Evolutionary conservation across 257 asterid genomes (phyloP), one percentile per base, ranked within the genome.

Genomic region (Coffea eugenioides): DNA sequence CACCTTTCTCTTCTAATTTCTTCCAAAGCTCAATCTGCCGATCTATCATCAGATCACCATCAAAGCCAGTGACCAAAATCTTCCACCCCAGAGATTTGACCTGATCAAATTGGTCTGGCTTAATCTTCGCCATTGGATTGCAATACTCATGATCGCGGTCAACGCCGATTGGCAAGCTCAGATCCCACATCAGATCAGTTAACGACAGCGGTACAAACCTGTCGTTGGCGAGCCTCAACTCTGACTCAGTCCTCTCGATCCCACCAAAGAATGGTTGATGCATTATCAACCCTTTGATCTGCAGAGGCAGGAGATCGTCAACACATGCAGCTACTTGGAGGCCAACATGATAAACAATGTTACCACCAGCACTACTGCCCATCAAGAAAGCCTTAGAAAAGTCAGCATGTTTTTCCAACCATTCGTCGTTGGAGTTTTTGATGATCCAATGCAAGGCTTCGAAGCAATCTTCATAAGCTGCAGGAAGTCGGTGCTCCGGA

Each of bases 281-380:
- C 76, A 89, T 43, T 20, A 91, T 77, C 82, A 91, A 21, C 70
- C 96, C 93, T 72, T 43, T 81, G 80, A 91, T 85, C 81, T 80
- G 57, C 13, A 88, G 23, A 23, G 93, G 90, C 69, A 9, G 12
- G 13, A 82, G 80, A 15, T 76, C 62, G 1, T 77, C 88, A 20
- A 25, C 75, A 6, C 56, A 12, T n/a, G 71, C 72, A 39, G 86
- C 72, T 3, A 77, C 88, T 3, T 87, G 89, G 7, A 86, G 25
- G 2, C 88, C 92, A 9, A 78, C 81, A 6, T 88, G 88, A 82
- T 86, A 83, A 41, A 82, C 86, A 20, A 90, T 77, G 78, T 87
- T 88, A 1, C 84, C 92, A 23, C 93, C 96, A 4, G 93, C 85
- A 61, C 93, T 90, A 23, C 78, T 70, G 8, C 95, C 93, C 85